Evolutionary conservation across 1,139 yeast species (phyloP), one percentile per base, ranked within the genome.

Genomic region (Kurtzmaniella quercitrusa): DNA sequence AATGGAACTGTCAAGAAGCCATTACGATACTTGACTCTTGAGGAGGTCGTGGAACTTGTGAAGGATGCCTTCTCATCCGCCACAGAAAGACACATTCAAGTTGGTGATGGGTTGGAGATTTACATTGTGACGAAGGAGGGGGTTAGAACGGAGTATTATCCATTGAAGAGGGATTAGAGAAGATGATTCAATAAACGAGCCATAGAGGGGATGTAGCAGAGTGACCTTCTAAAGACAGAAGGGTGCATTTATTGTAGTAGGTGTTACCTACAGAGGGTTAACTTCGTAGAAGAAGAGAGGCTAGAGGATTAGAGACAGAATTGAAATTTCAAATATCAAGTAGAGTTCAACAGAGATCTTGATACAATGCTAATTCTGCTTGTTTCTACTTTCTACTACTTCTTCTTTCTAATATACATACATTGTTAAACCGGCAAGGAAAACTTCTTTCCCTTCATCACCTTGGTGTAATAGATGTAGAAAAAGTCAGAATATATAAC

Each of bases 1-100:
- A 75, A 86, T 51, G 90, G 91, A 19, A 78, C 73, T 15, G 73
- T 73, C 45, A 84, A 81, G 63, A 81, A 68, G 59, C 78, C 75
- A 38, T 62, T 83, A 51, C 75, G 81, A 56, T 86, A 77, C 57
- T 74, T 93, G 60, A 65, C 77, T 39, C 74, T 90, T 52, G 96
- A 89, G 2, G 96, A 91, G 66, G 97, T 90, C 19, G 70, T 93
- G 57, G 78, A 82, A 55, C 72, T 93, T 52, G 97, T 93, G 36
- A 83, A 82, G 61, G 98, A 93, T 67, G 96, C 98, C 7, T 93
- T 93, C 61, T 77, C 90, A 14, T 88, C 96, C 6, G 98, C 97
- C 27, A 91, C 98, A 21, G 98, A 93, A 69, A 86, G 98, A 74
- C 98, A 94, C 64, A 93, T 93, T 56, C 95, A 91, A 57, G 98